Base-by-base conservation (phyloP, 176 grass and related monocot genomes). In the Lolium perenne region DNA sequence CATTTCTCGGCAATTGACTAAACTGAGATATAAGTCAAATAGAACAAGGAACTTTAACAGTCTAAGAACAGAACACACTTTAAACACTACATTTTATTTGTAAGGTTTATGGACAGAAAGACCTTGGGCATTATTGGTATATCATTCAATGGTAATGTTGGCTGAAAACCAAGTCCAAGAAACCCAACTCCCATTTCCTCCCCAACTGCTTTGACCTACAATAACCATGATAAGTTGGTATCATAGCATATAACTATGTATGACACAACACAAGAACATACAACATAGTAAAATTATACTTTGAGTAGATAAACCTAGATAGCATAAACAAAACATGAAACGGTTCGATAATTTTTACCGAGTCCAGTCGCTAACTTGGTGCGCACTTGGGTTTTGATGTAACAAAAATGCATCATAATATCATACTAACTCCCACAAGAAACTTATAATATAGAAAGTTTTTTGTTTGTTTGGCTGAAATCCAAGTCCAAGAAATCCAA, bases 101-200 rank as follows among this genome's bases (percentile, higher is more conserved):
- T 11, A 61, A 67, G 14, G 41, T 83, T 74, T 50, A 85, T 67
- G 21, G 69, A 61, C 5, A 88, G 11, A 47, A 58, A 65, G 90
- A 98, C 96, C 94, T 98, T 98, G 0, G 93, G 96, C 96, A 98
- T 95, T 79, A 95, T 91, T 62, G 96, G 93, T 86, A 95, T 94
- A 58, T 98, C 94, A 67, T 68, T 83, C 16, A 94, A 47, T 26
- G 74, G 80, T 94, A 90, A 98, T 64, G 94, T 98, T 29, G 94
- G 92, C 80, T 98, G 97, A 92, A 95, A 98, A 29, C 97, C 97
- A 92, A 95, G 86, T 38, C 94, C 97, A 18, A 98, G 89, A 95
- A 98, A 98, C 79, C 94, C 94, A 76, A 98, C 91, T 53, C 94
- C 88, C 92, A 98, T 88, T n/a, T n/a, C n/a, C n/a, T n/a, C n/a